A percentile compares a stretch with the other conserved stretches of the same genome.
Evolutionary conservation across 1,284 basidiomycete genomes (phyloP).

Genomic region (Puccinia coronata): DNA sequence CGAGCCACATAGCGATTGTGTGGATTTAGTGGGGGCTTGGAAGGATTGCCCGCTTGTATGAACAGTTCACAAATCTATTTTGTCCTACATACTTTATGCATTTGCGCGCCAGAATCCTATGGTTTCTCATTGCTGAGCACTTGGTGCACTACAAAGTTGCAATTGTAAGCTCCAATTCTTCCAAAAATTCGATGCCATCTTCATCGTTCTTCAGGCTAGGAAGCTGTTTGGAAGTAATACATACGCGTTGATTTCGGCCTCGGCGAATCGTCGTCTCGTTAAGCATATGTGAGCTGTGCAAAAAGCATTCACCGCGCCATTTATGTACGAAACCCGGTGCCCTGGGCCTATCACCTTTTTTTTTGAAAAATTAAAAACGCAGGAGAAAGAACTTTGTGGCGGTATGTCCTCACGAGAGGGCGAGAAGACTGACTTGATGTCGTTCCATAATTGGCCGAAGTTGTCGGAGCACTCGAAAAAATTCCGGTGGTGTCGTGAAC

Average conservation of each 20-base stretch:
- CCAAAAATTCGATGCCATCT: neutral
- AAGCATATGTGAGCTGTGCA: neutral
- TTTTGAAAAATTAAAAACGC: neutral
- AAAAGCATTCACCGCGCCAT: conserved; percentile 6
- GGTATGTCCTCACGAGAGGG: conserved; percentile 1
- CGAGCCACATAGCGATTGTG: neutral
- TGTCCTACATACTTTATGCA: too few species aligned
- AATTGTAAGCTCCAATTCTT: conserved; percentile 10
- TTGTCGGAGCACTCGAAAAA: conserved; percentile 21
- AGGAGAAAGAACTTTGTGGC: conserved; percentile 6
- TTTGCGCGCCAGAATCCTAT: too few species aligned
- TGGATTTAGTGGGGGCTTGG: neutral
- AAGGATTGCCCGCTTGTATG: neutral
- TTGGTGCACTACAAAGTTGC: too few species aligned
- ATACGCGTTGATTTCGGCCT: neutral
- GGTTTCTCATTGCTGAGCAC: too few species aligned
- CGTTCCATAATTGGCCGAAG: conserved; percentile 19
- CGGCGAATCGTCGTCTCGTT: conserved; percentile 15
- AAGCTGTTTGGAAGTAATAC: too few species aligned
- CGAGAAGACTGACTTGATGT: conserved; percentile 21
- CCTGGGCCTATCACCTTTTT: conserved; percentile 14
- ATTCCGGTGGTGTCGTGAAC: conserved; percentile 14
- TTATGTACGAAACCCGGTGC: conserved; percentile 10
- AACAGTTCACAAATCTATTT: neutral
- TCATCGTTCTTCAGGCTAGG: conserved; percentile 11